A percentile compares a stretch with the other conserved stretches of the same genome.
phyloP scores from a whole-genome alignment of 2,329 filamentous ascomycete species.

The Diplodia intermedia region DNA sequence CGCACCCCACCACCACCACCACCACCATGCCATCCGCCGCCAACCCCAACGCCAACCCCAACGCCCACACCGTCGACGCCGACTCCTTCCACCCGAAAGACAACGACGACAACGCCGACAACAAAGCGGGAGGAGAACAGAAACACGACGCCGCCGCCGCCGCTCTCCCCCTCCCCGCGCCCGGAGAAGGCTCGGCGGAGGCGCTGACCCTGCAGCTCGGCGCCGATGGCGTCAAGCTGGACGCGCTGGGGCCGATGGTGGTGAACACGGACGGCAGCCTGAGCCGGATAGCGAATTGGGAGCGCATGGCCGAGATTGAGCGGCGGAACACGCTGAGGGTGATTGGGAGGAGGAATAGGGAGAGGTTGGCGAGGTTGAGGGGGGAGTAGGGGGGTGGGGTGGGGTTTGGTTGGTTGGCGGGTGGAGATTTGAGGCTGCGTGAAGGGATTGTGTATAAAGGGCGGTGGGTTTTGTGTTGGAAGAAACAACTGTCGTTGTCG shows the following conservation, averaged over 20 bases:
- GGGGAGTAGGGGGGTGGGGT: conserved; percentile 38
- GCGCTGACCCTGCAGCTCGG: conserved; percentile 46
- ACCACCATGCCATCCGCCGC: no score
- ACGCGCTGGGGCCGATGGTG: conserved; percentile 75
- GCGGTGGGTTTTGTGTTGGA: no score
- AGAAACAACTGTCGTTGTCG: no score
- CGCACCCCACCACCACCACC: no score
- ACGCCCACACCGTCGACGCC: conserved; percentile 3
- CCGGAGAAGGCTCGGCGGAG: conserved; percentile 35
- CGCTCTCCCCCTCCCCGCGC: conserved; percentile 34
- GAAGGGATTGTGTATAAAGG: no score
- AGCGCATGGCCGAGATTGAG: conserved; percentile 72
- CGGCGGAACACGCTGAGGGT: conserved; percentile 70
- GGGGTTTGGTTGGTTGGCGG: no score
- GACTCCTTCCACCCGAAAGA: conserved; percentile 19
- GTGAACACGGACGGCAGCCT: conserved; percentile 76
- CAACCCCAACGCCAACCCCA: no score
- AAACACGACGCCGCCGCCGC: neutral
- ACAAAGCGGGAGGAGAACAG: neutral
- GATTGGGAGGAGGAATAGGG: conserved; percentile 72
- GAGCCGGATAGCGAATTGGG: conserved; percentile 76
- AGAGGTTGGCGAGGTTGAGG: conserved; percentile 64
- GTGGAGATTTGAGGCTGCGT: no score
- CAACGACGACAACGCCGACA: neutral
- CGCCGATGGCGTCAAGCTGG: conserved; percentile 61